A percentile compares a stretch with the other conserved stretches of the same genome.
Evolutionary conservation across 352 stramenopile species (phyloP).

Genomic region (Halophytophthora polymorphica): DNA sequence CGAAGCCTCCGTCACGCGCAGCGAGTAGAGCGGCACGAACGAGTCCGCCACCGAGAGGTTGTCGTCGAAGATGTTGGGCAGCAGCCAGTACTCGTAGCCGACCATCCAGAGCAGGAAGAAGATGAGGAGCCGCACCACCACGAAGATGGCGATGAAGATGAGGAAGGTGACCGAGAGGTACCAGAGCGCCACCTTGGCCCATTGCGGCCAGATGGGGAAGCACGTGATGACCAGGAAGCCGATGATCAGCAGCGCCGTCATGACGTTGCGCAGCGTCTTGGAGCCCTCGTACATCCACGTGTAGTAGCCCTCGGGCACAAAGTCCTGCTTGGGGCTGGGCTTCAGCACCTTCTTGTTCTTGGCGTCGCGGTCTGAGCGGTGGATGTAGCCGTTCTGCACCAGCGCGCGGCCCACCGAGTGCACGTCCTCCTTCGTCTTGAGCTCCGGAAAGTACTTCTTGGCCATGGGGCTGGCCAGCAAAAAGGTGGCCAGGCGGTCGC

Average conservation of each 20-base stretch:
- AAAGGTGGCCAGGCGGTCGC: conserved; percentile 84
- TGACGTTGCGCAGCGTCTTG: conserved; percentile 97
- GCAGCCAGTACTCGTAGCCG: conserved; percentile 97
- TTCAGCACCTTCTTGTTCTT: conserved; percentile 88
- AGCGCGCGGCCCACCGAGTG: conserved; percentile 70
- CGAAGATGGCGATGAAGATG: conserved; percentile 97
- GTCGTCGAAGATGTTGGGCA: conserved; percentile 99
- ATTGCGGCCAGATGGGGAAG: conserved; percentile 99
- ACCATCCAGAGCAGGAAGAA: conserved; percentile 96
- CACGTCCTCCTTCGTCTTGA: conserved; percentile 77
- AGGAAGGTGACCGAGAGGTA: conserved; percentile 98
- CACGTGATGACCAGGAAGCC: conserved; percentile 97
- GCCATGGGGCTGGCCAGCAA: conserved; percentile 68
- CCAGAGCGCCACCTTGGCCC: conserved; percentile 97
- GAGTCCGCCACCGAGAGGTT: conserved; percentile 96
- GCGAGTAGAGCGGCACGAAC: conserved; percentile 95
- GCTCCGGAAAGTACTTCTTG: conserved; percentile 84
- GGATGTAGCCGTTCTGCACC: conserved; percentile 81
- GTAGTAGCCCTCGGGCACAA: conserved; percentile 96
- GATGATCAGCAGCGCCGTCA: conserved; percentile 96
- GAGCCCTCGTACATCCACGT: conserved; percentile 99
- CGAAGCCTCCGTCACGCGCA: conserved; percentile 75
- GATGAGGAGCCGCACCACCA: conserved; percentile 92
- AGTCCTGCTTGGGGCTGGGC: conserved; percentile 86
- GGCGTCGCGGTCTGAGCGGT: conserved; percentile 81